Percentiles rank a stretch among this genome's conserved stretches.
phyloP scores from a whole-genome alignment of 257 asterid genomes.

The Echium plantagineum region DNA sequence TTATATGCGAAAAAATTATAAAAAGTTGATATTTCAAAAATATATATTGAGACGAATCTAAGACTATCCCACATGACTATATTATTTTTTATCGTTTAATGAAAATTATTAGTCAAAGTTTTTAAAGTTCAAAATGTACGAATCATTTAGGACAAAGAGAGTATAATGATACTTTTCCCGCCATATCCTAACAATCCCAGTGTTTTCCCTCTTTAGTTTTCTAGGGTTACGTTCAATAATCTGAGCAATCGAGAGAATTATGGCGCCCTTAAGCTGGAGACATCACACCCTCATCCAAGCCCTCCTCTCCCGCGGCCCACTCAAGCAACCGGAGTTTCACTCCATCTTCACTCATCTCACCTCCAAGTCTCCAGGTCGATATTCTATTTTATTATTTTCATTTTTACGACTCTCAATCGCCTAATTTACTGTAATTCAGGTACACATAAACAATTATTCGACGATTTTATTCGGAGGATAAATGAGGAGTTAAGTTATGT shows the following conservation, averaged over 20 bases:
- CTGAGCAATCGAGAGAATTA: neutral
- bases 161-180: too few relatives aligned
- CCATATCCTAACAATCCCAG: too few relatives aligned
- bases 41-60: too few relatives aligned
- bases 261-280: constrained; percentile 53
- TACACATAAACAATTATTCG: constrained; percentile 33
- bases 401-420: neutral
- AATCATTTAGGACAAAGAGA: too few relatives aligned
- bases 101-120: too few relatives aligned
- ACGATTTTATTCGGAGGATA: constrained; percentile 53
- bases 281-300: constrained; percentile 75
- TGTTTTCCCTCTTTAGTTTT: too few relatives aligned
- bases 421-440: constrained; percentile 19
- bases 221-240: too few relatives aligned
- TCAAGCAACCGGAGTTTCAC: constrained; percentile 40
- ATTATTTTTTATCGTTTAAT: too few relatives aligned
- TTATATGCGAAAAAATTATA: too few relatives aligned
- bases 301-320: constrained; percentile 72
- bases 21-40: too few relatives aligned
- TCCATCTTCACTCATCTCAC: constrained; percentile 40
- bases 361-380: constrained; percentile 44
- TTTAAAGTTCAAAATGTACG: too few relatives aligned
- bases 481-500: constrained; percentile 50
- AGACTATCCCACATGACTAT: too few relatives aligned
- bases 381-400: neutral